These are phyloP conservation scores for Brettanomyces custersianus DNA, from an alignment of 805 yeast species.

Conservation along the genomic window DNA sequence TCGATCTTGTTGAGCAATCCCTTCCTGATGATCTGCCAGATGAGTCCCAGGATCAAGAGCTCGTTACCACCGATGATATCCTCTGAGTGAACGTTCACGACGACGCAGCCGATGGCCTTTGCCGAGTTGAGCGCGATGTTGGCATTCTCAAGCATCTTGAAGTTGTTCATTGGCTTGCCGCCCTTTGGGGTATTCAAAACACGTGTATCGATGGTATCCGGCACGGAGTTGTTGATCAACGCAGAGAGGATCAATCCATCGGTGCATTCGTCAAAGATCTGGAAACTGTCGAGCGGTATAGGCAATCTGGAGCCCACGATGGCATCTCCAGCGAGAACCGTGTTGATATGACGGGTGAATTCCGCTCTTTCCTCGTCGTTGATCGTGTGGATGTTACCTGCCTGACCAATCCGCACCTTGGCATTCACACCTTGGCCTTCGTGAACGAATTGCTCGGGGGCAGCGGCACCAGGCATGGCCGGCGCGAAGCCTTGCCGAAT, in stretches of 20 bases:
- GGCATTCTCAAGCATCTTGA: constrained; percentile 94
- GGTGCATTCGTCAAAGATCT: constrained; percentile 91
- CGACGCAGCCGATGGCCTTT: constrained; percentile 97
- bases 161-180: constrained; percentile 69
- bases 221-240: constrained; percentile 94
- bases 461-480: constrained; percentile 11
- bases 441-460: constrained; percentile 32
- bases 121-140: constrained; percentile 97
- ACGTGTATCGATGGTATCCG: constrained; percentile 97
- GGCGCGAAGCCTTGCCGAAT: constrained; percentile 2
- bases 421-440: constrained; percentile 53
- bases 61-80: constrained; percentile 90
- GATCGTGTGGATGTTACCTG: constrained; percentile 92
- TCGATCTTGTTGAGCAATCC: constrained; percentile 93
- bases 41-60: constrained; percentile 81
- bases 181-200: constrained; percentile 83
- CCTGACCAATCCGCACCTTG: constrained; percentile 70
- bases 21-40: constrained; percentile 97
- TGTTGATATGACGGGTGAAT: constrained; percentile 92
- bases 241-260: constrained; percentile 92
- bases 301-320: constrained; percentile 83
- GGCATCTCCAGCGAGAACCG: constrained; percentile 81
- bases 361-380: constrained; percentile 95
- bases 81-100: constrained; percentile 94
- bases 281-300: constrained; percentile 88